These are phyloP conservation scores for Metschnikowia henanensis DNA, from an alignment of 805 yeast genomes.

Conservation along the genomic window DNA sequence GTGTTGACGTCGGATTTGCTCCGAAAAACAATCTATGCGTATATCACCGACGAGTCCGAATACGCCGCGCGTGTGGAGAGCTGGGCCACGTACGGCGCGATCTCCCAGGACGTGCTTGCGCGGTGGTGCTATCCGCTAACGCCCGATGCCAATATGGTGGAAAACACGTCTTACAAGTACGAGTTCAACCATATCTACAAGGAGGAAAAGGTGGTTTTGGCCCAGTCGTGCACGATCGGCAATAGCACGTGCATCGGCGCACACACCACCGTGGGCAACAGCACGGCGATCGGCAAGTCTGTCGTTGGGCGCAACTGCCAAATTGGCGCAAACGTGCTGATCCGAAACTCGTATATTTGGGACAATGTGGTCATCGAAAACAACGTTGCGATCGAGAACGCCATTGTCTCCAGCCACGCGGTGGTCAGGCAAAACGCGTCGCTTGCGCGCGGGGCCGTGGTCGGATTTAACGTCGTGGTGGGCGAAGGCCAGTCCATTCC, in stretches of 20 bases:
- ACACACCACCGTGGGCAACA: constrained; percentile 73
- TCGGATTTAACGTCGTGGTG: constrained; percentile 74
- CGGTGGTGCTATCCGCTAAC: constrained; percentile 93
- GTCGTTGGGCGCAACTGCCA: constrained; percentile 84
- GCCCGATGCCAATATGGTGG: constrained; percentile 78
- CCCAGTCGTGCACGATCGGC: constrained; percentile 88
- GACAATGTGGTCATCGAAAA: constrained; percentile 76
- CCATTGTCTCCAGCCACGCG: constrained; percentile 72
- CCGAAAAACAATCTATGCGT: constrained; percentile 88
- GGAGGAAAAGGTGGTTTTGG: constrained; percentile 83
- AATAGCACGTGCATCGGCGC: constrained; percentile 82
- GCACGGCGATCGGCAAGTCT: constrained; percentile 62
- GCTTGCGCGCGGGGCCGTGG: constrained; percentile 68
- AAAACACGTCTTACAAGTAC: constrained; percentile 67
- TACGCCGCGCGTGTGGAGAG: constrained; percentile 96
- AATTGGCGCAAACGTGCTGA: constrained; percentile 74
- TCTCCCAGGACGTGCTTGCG: constrained; percentile 84
- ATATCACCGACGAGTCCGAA: constrained; percentile 67
- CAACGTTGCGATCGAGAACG: constrained; percentile 52
- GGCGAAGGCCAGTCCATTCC: constrained; percentile 53
- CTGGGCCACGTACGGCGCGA: constrained; percentile 90
- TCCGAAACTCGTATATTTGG: constrained; percentile 84
- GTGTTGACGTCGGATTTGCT: constrained; percentile 87
- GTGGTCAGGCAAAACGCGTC: constrained; percentile 50
- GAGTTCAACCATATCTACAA: constrained; percentile 87